Percentiles rank a stretch among this genome's conserved stretches.
These are phyloP conservation scores for Prototheca wickerhamii DNA, from an alignment of 163 green algal species.

Conservation along the genomic window DNA sequence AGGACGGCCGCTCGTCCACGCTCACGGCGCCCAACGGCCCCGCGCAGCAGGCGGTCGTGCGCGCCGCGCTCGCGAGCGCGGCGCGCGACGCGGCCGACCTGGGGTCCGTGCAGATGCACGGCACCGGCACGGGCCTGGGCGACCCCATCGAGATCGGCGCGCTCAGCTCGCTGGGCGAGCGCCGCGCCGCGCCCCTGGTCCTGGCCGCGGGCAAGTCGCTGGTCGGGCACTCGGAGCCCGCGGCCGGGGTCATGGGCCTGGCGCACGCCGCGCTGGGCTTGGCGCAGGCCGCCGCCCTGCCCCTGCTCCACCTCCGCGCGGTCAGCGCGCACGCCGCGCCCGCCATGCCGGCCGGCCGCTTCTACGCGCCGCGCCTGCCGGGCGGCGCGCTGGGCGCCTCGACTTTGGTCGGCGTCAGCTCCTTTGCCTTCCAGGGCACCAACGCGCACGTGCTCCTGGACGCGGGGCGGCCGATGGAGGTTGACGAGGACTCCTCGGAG, in stretches of 20 bases:
- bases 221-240: conserved; percentile 42
- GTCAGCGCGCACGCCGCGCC: conserved; percentile 37
- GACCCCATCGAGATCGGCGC: conserved; percentile 57
- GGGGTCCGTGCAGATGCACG: conserved; percentile 26
- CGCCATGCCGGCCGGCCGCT: background rate
- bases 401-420: conserved; percentile 61
- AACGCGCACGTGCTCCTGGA: conserved; percentile 43
- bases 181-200: conserved; percentile 10
- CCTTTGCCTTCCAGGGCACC: conserved; percentile 81
- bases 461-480: too few relatives aligned
- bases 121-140: conserved; percentile 61
- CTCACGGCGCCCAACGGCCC: conserved; percentile 79
- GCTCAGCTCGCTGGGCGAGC: conserved; percentile 1
- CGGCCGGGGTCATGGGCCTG: conserved; percentile 30
- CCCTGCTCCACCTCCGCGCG: conserved; percentile 28
- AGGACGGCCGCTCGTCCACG: conserved; percentile 74
- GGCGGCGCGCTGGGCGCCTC: too few relatives aligned
- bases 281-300: conserved; percentile 6
- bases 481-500: too few relatives aligned
- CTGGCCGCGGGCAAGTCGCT: conserved; percentile 35
- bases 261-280: conserved; percentile 15
- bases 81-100: background rate
- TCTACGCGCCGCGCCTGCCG: background rate
- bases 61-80: conserved; percentile 37
- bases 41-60: conserved; percentile 55